phyloP scores from a whole-genome alignment of 257 asterid species.

The Solanum clarkiae region DNA sequence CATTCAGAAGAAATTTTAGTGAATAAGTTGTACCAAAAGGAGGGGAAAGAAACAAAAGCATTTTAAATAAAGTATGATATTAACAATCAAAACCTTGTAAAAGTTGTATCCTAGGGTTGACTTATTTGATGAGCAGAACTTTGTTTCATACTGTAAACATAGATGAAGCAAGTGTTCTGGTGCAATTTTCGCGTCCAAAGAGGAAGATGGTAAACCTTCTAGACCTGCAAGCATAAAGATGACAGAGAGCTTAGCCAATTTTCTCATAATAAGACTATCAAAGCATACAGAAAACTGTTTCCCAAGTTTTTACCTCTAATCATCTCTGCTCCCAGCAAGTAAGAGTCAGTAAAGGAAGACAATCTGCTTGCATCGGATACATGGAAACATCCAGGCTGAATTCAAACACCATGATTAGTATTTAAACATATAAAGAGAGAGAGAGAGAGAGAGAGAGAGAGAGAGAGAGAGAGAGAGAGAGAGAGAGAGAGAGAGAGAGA shows the following conservation, averaged over 20 bases:
- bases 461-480: too few species aligned
- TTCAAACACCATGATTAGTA: neutral
- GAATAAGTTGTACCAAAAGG: neutral
- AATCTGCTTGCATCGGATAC: slow-evolving; percentile 50
- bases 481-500: neutral
- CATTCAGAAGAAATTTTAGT: neutral
- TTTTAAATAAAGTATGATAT: neutral
- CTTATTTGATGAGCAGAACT: slow-evolving; percentile 23
- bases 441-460: neutral
- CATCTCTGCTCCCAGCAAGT: slow-evolving; percentile 52
- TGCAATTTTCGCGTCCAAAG: slow-evolving; percentile 60
- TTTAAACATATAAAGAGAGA: neutral
- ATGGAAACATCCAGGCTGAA: slow-evolving; percentile 49
- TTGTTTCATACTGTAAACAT: slow-evolving; percentile 69
- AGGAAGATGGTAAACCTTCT: slow-evolving; percentile 47
- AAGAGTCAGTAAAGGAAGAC: slow-evolving; percentile 53
- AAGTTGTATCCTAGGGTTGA: slow-evolving; percentile 48
- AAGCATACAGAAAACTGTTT: neutral
- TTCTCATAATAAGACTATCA: neutral
- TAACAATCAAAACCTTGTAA: slow-evolving; percentile 40
- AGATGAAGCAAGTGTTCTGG: slow-evolving; percentile 83
- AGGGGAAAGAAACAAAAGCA: neutral
- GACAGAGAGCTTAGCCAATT: neutral
- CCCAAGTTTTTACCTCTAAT: slow-evolving; percentile 22
- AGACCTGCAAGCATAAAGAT: slow-evolving; percentile 24